These are phyloP conservation scores for Cordyceps fumosorosea DNA, from an alignment of 2,329 filamentous ascomycete genomes.

Conservation along the genomic window DNA sequence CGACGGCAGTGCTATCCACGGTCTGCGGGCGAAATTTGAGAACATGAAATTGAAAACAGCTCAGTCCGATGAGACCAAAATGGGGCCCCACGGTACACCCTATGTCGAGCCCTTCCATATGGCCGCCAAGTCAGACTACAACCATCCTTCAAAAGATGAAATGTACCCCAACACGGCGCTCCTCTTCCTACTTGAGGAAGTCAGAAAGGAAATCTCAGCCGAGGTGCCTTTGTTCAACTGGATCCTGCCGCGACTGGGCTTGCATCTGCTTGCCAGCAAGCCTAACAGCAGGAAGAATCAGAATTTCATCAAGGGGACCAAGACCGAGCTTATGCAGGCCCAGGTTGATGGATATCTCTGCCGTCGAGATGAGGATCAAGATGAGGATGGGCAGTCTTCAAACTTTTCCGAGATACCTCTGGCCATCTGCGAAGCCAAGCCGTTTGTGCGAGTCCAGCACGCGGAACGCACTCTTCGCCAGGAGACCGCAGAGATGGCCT, in stretches of 20 bases:
- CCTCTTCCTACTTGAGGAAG: not conserved
- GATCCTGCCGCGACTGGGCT: not conserved
- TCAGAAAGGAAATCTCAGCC: not conserved
- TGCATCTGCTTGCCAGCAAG: not conserved
- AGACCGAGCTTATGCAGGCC: not conserved
- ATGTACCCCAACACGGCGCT: not conserved
- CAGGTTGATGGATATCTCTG: constrained; percentile 1
- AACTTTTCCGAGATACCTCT: not conserved
- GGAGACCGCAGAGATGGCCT: not conserved
- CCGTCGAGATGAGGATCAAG: not conserved
- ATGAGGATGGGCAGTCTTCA: too few species aligned
- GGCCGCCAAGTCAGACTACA: not conserved
- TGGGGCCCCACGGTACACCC: not conserved
- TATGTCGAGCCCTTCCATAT: not conserved
- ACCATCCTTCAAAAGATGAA: not conserved
- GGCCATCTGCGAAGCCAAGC: not conserved
- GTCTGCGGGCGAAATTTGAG: not conserved
- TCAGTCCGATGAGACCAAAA: too few species aligned
- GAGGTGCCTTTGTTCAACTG: not conserved
- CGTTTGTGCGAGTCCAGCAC: not conserved
- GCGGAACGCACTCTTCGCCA: not conserved
- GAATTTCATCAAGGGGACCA: too few species aligned
- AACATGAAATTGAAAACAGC: too few species aligned
- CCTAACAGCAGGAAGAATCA: not conserved
- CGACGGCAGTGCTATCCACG: not conserved